These are phyloP conservation scores for Protomyces inundatus DNA, from an alignment of 1,139 yeast species.

Conservation along the genomic window DNA sequence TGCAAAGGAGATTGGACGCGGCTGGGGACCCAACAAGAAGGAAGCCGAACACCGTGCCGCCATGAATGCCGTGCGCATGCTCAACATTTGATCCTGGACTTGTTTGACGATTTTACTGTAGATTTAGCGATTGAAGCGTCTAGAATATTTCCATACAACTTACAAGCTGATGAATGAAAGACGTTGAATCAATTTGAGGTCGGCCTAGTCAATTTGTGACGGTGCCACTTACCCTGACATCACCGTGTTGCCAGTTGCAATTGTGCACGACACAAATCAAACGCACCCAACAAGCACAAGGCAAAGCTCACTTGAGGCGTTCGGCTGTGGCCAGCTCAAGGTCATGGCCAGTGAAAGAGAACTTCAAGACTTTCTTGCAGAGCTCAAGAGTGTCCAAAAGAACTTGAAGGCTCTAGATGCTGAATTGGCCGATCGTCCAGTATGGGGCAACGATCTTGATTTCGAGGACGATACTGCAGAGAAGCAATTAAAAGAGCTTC, in stretches of 20 bases:
- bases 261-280: too few relatives aligned
- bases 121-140: too few relatives aligned
- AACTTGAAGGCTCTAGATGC: background rate
- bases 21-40: slow-evolving; percentile 53
- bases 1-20: slow-evolving; percentile 51
- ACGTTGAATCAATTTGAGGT: too few relatives aligned
- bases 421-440: background rate
- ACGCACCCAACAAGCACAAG: too few relatives aligned
- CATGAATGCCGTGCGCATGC: slow-evolving; percentile 47
- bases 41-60: slow-evolving; percentile 76
- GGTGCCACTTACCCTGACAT: too few relatives aligned
- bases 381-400: background rate
- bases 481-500: background rate
- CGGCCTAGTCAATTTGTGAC: too few relatives aligned
- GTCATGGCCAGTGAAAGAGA: background rate
- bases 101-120: too few relatives aligned
- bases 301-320: too few relatives aligned
- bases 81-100: background rate
- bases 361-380: background rate
- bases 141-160: too few relatives aligned
- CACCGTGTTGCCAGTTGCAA: too few relatives aligned
- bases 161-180: too few relatives aligned
- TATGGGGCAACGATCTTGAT: background rate
- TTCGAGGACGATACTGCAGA: background rate
- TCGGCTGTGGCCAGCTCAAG: background rate